A percentile compares a stretch with the other conserved stretches of the same genome.
Evolutionary conservation across 1,139 yeast species (phyloP).

Genomic region (Pichia sp.): DNA sequence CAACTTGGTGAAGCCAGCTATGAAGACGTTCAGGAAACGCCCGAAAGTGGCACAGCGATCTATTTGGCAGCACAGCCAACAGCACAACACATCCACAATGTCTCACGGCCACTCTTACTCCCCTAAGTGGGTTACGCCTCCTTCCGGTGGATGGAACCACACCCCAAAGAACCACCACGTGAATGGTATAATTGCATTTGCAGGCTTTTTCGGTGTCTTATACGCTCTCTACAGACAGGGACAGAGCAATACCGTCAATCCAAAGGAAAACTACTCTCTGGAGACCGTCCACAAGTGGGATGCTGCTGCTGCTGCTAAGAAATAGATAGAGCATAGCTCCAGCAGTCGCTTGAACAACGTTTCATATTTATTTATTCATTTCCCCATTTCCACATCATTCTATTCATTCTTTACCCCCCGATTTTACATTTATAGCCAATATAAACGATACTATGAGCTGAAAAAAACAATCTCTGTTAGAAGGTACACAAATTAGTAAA

Average conservation of each 20-base stretch:
- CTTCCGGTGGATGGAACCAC: slow-evolving; percentile 30
- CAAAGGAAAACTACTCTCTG: slow-evolving; percentile 21
- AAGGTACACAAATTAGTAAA: too few relatives aligned
- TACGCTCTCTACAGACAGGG: slow-evolving; percentile 24
- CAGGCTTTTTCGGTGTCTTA: slow-evolving; percentile 19
- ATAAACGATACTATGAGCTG: too few relatives aligned
- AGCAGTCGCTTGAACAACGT: neutral
- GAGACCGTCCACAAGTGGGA: slow-evolving; percentile 29
- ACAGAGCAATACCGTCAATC: slow-evolving; percentile 23
- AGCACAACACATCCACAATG: too few relatives aligned
- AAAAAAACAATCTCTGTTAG: slow-evolving; percentile 10
- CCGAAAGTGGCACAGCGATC: too few relatives aligned
- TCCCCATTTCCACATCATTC: neutral
- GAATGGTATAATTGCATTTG: slow-evolving; percentile 26
- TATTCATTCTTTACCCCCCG: neutral
- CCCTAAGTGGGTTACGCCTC: slow-evolving; percentile 28
- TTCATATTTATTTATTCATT: slow-evolving; percentile 1
- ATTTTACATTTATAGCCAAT: neutral
- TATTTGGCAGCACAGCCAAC: too few relatives aligned
- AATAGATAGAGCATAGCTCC: neutral
- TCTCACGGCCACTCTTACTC: slow-evolving; percentile 16
- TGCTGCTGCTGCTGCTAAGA: slow-evolving; percentile 22
- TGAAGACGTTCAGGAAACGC: too few relatives aligned
- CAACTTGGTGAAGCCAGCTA: too few relatives aligned
- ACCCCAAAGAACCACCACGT: slow-evolving; percentile 27